phyloP scores from a whole-genome alignment of 371 early-diverging fungal species.

The Mortierella sp. region DNA sequence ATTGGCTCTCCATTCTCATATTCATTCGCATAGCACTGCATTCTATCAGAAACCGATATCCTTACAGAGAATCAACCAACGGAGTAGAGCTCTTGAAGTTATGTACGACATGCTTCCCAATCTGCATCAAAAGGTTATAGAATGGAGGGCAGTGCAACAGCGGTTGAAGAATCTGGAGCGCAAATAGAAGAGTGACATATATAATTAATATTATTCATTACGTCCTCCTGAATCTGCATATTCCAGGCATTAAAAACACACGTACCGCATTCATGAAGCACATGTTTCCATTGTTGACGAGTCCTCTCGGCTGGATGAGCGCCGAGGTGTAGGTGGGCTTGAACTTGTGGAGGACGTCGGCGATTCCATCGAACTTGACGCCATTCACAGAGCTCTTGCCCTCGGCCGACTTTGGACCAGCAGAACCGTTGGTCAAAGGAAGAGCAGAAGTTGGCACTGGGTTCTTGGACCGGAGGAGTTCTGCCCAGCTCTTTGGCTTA shows the following conservation, averaged over 20 bases:
- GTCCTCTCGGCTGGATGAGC: constrained; percentile 87
- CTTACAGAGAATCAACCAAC: constrained; percentile 85
- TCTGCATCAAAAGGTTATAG: constrained; percentile 81
- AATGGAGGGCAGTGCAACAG: constrained; percentile 91
- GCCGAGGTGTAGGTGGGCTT: constrained; percentile 62
- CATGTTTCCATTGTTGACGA: constrained; percentile 96
- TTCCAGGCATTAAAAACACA: too few relatives aligned
- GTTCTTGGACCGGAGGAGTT: constrained; percentile 59
- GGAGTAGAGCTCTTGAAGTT: constrained; percentile 83
- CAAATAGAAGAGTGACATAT: neutral
- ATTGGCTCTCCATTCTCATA: neutral
- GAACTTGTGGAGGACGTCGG: constrained; percentile 67
- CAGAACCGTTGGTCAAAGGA: constrained; percentile 19
- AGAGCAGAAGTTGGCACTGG: constrained; percentile 18
- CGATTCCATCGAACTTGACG: constrained; percentile 64
- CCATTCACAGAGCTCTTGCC: constrained; percentile 37
- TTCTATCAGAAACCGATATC: too few relatives aligned
- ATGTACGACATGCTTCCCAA: constrained; percentile 73
- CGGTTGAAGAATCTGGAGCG: constrained; percentile 80
- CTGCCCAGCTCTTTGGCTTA: constrained; percentile 73
- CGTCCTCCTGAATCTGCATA: too few relatives aligned
- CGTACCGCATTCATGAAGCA: constrained; percentile 96
- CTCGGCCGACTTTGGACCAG: constrained; percentile 16
- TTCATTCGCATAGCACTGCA: neutral
- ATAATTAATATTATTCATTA: neutral